A percentile compares a stretch with the other conserved stretches of the same genome.
Evolutionary conservation across 805 yeast genomes (phyloP).

Genomic region (Teunomyces kruisii): DNA sequence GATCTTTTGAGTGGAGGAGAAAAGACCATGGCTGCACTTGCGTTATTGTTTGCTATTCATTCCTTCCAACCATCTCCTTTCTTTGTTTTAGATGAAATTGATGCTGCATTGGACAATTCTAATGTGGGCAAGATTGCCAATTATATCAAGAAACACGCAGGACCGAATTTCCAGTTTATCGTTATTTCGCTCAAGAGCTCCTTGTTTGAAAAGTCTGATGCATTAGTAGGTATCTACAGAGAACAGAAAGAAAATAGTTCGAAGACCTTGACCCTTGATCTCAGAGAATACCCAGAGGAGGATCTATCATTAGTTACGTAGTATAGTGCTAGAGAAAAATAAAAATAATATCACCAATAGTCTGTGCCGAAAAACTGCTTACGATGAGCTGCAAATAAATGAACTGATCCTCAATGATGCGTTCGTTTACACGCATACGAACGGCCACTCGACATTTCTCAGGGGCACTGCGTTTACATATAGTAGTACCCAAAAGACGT

Average conservation of each 20-base stretch:
- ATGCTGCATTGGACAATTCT: constrained; percentile 91
- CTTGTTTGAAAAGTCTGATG: constrained; percentile 83
- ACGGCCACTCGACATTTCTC: background rate
- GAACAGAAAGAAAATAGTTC: constrained; percentile 75
- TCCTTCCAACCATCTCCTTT: constrained; percentile 92
- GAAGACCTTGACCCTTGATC: constrained; percentile 68
- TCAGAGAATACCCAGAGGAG: constrained; percentile 56
- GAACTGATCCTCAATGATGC: constrained; percentile 1
- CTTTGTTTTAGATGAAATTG: constrained; percentile 95
- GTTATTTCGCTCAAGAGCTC: constrained; percentile 89
- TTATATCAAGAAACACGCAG: constrained; percentile 73
- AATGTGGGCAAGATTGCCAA: constrained; percentile 87
- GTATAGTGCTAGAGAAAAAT: background rate
- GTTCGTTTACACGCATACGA: constrained; percentile 4
- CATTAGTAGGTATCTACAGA: constrained; percentile 89
- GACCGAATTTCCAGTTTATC: constrained; percentile 82
- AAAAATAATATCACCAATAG: background rate
- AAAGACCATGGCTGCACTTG: constrained; percentile 93
- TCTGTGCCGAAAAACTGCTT: background rate
- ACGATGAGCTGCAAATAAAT: constrained; percentile 4
- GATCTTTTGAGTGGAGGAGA: constrained; percentile 95
- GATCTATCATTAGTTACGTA: constrained; percentile 6
- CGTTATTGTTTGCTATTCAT: constrained; percentile 87
- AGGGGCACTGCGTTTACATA: background rate
- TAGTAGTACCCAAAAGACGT: constrained; percentile 2